phyloP scores from a whole-genome alignment of 148 eudicot genomes.

The Rhododendron griersonianum region DNA sequence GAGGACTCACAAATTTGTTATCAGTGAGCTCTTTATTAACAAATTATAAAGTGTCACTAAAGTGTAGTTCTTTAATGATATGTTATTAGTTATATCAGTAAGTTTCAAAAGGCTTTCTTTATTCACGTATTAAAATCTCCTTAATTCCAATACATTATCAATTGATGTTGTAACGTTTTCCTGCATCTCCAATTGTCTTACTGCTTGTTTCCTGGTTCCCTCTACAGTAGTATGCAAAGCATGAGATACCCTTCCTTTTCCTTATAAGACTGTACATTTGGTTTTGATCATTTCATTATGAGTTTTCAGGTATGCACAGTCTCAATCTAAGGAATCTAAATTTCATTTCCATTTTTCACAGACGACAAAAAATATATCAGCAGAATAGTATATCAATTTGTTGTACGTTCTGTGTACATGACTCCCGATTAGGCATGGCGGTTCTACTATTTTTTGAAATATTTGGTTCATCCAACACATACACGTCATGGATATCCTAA shows the following conservation, averaged over 20 bases:
- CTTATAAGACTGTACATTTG: background rate
- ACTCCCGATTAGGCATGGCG: background rate
- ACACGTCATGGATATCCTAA: background rate
- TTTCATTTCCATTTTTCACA: background rate
- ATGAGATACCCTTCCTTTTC: background rate
- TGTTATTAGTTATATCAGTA: background rate
- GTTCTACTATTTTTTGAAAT: background rate
- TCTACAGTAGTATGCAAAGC: background rate
- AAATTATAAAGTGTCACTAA: background rate
- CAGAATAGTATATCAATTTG: background rate
- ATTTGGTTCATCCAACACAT: background rate
- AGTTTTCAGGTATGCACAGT: background rate
- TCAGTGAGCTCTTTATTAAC: background rate
- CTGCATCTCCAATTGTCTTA: background rate
- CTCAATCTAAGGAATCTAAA: background rate
- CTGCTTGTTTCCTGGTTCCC: background rate
- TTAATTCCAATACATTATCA: background rate
- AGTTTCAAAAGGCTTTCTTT: constrained; percentile 3
- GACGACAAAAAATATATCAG: background rate
- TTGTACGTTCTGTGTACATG: background rate
- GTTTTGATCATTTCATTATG: background rate
- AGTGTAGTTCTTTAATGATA: background rate
- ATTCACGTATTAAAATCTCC: constrained; percentile 7
- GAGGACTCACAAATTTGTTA: background rate
- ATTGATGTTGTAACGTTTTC: background rate